Percentiles rank a stretch among this genome's conserved stretches.
Evolutionary conservation across 1,284 basidiomycete species (phyloP).

Genomic region (Ceratobasidium theobromae): DNA sequence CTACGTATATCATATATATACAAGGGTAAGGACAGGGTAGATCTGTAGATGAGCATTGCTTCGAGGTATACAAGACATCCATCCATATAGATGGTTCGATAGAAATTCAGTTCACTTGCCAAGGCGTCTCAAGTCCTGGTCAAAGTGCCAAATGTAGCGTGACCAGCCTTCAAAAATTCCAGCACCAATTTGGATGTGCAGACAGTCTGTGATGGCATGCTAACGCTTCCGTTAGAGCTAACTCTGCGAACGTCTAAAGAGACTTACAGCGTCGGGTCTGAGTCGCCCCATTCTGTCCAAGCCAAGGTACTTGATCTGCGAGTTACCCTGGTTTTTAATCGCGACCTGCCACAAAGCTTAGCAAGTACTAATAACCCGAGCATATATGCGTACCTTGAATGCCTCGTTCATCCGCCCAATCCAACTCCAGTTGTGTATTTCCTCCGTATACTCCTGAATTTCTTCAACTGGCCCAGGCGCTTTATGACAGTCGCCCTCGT

Average conservation of each 20-base stretch:
- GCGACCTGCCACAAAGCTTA: constrained; percentile 44
- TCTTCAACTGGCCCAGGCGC: constrained; percentile 38
- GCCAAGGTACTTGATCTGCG: constrained; percentile 57
- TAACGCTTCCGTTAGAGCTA: constrained; percentile 38
- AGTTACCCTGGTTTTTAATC: constrained; percentile 48
- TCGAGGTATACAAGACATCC: too few species aligned
- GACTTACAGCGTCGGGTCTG: constrained; percentile 61
- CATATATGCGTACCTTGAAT: constrained; percentile 52
- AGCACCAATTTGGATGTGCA: constrained; percentile 63
- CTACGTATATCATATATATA: too few species aligned
- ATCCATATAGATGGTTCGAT: too few species aligned
- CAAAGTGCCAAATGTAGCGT: constrained; percentile 65
- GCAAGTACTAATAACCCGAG: constrained; percentile 1
- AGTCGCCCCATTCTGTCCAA: constrained; percentile 61
- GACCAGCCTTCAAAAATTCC: constrained; percentile 70
- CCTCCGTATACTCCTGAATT: constrained; percentile 48
- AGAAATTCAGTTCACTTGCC: too few species aligned
- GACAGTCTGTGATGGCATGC: constrained; percentile 61
- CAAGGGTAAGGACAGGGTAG: too few species aligned
- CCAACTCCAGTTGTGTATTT: constrained; percentile 64
- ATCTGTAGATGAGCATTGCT: too few species aligned
- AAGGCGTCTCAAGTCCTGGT: not conserved
- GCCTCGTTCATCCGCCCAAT: constrained; percentile 57
- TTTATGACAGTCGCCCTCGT: constrained; percentile 59
- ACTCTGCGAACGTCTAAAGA: not conserved